Evolutionary conservation across 768 basidiomycete species (phyloP).

Genomic region (Leccinum obscurum): DNA sequence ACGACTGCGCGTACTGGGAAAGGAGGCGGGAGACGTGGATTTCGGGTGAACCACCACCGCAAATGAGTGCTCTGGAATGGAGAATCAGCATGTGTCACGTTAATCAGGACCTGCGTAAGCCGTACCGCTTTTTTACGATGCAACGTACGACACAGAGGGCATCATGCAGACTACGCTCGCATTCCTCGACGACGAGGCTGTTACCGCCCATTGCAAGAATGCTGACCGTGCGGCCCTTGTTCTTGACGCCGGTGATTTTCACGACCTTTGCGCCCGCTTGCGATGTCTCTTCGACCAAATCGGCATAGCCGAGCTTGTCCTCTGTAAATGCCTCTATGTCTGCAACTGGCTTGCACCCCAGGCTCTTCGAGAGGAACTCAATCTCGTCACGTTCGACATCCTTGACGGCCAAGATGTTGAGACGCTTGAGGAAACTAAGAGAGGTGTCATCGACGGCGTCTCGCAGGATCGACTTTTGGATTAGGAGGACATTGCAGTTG

Average conservation of each 20-base stretch:
- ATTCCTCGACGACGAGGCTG: constrained; percentile 92
- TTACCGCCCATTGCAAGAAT: constrained; percentile 95
- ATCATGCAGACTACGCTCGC: constrained; percentile 96
- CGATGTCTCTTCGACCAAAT: constrained; percentile 88
- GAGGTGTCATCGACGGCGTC: constrained; percentile 99
- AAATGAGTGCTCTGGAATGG: constrained; percentile 75
- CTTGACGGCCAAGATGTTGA: constrained; percentile 95
- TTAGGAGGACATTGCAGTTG: constrained; percentile 98
- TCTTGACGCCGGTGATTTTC: constrained; percentile 92
- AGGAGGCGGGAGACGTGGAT: constrained; percentile 94
- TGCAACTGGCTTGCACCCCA: constrained; percentile 94
- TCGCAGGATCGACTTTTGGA: constrained; percentile 98
- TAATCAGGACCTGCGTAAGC: neutral
- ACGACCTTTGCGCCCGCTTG: constrained; percentile 88
- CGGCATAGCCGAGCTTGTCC: constrained; percentile 96
- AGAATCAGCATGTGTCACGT: neutral
- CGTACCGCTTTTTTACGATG: constrained; percentile 95
- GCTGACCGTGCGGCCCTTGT: constrained; percentile 91
- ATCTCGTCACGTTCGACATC: constrained; percentile 99
- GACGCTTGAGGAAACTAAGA: constrained; percentile 94
- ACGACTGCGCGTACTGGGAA: constrained; percentile 86
- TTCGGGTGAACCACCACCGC: constrained; percentile 96
- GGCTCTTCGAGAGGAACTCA: constrained; percentile 91
- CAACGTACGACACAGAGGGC: constrained; percentile 99
- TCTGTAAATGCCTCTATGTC: constrained; percentile 98